These are phyloP conservation scores for Novymonas esmeraldas DNA, from an alignment of 208 protist species.

Conservation along the genomic window DNA sequence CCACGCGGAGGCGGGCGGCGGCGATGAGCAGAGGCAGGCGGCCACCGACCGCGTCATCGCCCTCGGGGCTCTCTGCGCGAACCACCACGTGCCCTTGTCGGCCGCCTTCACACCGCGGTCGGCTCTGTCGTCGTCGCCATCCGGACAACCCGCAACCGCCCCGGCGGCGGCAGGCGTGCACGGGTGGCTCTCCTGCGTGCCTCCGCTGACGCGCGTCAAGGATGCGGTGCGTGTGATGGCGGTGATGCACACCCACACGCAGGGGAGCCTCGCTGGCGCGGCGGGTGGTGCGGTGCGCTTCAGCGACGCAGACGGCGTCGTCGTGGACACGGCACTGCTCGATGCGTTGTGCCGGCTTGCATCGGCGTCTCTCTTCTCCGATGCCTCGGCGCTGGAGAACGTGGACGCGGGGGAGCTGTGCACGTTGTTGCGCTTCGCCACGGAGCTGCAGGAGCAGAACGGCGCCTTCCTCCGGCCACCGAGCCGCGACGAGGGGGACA, in stretches of 20 bases:
- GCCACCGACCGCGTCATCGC: constrained; percentile 56
- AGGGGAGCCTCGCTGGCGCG: background rate
- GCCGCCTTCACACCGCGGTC: constrained; percentile 33
- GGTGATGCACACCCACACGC: constrained; percentile 19
- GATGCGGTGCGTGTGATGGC: constrained; percentile 63
- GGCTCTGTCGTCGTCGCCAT: background rate
- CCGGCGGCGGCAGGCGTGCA: background rate
- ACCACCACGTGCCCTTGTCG: constrained; percentile 63
- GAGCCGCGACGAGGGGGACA: too few species aligned
- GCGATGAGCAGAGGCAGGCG: background rate
- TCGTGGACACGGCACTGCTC: constrained; percentile 30
- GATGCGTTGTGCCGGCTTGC: constrained; percentile 41
- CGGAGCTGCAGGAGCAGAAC: constrained; percentile 61
- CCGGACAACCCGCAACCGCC: background rate
- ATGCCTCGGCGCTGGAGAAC: constrained; percentile 52
- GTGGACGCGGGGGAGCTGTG: constrained; percentile 67
- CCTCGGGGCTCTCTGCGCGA: constrained; percentile 63
- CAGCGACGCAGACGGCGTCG: constrained; percentile 5
- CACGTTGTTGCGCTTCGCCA: constrained; percentile 56
- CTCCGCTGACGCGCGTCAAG: constrained; percentile 15
- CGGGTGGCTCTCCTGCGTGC: constrained; percentile 13
- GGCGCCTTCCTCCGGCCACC: constrained; percentile 36
- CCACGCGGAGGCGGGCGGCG: too few species aligned
- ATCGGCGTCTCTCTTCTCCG: constrained; percentile 38
- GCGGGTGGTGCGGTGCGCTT: background rate